Percentiles rank a stretch among this genome's conserved stretches.
phyloP scores from a whole-genome alignment of 352 stramenopile species.

The Pythium coloratum region DNA sequence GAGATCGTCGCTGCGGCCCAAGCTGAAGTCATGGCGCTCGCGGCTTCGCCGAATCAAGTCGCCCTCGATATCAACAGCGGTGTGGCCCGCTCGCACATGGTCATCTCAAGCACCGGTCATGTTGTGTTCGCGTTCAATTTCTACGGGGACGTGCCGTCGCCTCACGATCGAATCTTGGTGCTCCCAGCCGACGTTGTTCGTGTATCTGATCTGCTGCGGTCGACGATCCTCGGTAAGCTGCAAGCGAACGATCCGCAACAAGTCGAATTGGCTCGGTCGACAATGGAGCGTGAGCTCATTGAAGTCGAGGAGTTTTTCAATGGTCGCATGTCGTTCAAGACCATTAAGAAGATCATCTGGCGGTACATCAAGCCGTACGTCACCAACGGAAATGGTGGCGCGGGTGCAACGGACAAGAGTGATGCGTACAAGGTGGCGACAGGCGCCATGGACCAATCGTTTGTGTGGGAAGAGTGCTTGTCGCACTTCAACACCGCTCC shows the following conservation, averaged over 20 bases:
- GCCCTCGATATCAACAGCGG: background rate
- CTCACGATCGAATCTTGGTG: conserved; percentile 41
- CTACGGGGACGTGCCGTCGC: conserved; percentile 23
- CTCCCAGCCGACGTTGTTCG: conserved; percentile 48
- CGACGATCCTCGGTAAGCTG: conserved; percentile 48
- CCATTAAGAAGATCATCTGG: conserved; percentile 27
- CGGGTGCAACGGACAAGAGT: conserved; percentile 28
- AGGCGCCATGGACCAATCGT: conserved; percentile 26
- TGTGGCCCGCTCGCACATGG: background rate
- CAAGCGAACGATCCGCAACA: conserved; percentile 45
- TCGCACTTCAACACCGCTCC: conserved; percentile 34
- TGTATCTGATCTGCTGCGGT: conserved; percentile 44
- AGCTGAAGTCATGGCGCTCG: background rate
- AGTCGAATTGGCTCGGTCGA: conserved; percentile 26
- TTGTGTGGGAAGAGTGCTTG: conserved; percentile 54
- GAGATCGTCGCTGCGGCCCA: background rate
- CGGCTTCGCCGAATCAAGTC: conserved; percentile 4
- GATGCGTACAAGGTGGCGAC: conserved; percentile 34
- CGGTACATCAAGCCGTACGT: conserved; percentile 30
- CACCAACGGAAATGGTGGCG: background rate
- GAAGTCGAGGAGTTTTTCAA: conserved; percentile 42
- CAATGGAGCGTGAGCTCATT: conserved; percentile 38
- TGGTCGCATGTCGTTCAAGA: conserved; percentile 24
- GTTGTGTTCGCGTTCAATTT: conserved; percentile 44
- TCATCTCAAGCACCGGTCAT: conserved; percentile 17